A percentile compares a stretch with the other conserved stretches of the same genome.
These are phyloP conservation scores for Recurvomyces mirabilis DNA, from an alignment of 495 filamentous ascomycete species.

Conservation along the genomic window DNA sequence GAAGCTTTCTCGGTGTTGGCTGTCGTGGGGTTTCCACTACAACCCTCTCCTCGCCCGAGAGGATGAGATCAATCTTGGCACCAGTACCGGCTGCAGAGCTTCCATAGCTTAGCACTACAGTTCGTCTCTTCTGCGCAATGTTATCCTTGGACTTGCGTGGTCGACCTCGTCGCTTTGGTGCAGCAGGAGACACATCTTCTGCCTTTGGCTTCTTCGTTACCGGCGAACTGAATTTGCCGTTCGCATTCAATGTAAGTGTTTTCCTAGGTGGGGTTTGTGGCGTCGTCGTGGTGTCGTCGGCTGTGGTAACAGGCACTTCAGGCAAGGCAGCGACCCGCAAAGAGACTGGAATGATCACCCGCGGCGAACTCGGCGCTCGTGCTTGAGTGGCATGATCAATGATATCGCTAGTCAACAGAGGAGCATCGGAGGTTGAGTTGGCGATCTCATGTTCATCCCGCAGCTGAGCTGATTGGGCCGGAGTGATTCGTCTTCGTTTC, in stretches of 20 bases:
- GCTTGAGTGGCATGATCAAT: neutral
- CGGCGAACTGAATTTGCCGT: slow-evolving; percentile 50
- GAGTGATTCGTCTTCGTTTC: slow-evolving; percentile 11
- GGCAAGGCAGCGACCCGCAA: neutral
- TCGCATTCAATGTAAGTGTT: slow-evolving; percentile 42
- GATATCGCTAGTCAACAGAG: neutral
- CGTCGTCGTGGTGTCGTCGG: neutral
- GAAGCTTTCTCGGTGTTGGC: slow-evolving; percentile 8
- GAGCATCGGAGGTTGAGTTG: slow-evolving; percentile 4
- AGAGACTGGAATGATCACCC: slow-evolving; percentile 9
- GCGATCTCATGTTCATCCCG: neutral
- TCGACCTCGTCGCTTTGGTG: slow-evolving; percentile 6
- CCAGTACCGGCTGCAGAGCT: too few relatives aligned
- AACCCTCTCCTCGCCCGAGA: slow-evolving; percentile 23
- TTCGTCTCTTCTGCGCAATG: too few relatives aligned
- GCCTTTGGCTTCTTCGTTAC: slow-evolving; percentile 23
- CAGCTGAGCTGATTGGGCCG: neutral
- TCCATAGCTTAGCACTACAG: too few relatives aligned
- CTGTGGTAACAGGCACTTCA: neutral
- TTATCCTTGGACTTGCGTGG: slow-evolving; percentile 16
- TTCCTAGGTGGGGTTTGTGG: slow-evolving; percentile 30
- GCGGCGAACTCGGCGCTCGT: neutral
- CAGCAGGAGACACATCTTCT: slow-evolving; percentile 20
- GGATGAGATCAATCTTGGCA: slow-evolving; percentile 42
- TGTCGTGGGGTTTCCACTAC: neutral